Base-by-base conservation (phyloP, 108 stramenopile genomes). In the Epithemia pelagica region DNA sequence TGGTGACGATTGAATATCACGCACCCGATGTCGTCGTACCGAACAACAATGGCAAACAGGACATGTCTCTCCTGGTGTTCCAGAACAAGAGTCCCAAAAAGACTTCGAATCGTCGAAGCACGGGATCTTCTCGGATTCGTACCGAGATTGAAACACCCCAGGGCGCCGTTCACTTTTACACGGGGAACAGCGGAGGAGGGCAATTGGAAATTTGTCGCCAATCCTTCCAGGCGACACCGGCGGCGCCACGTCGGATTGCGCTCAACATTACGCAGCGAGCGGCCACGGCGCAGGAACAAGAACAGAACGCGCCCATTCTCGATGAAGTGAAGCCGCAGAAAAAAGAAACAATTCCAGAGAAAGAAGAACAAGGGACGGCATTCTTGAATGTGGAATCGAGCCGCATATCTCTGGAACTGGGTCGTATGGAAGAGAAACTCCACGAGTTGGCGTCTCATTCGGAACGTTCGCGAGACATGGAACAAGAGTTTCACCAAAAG, bases 131-230 rank as follows among this genome's bases (percentile, higher is more conserved):
- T 15, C 15, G 20, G 20, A 52, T 64, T 54, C 63, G 63, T 3
- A 24, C n/a, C 1, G 37, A 64, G 30, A 15, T 64, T 19, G 46
- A 37, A 3, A 10, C 33, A 7, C 63, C 37, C 32, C 37, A 37
- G n/a, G 63, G 63, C 46, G 10, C 22, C 32, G 22, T 64, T 2
- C 37, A 64, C 33, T 64, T 51, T 27, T 22, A 23, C 63, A 64
- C 63, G 21, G 63, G 31, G 7, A 21, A 25, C 23, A n/a, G n/a
- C n/a, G 52, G 15, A 15, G 37, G 51, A 5, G 63, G 60, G 27
- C 24, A 37, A 30, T 32, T 64, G 22, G 63, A 64, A 64, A 52
- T 64, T 18, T 64, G 63, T 22, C 21, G 23, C 23, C 63, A 64
- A 22, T 37, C 63, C n/a, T 37, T 22, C 51, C 51, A n/a, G 3